Percentiles rank a stretch among this genome's conserved stretches.
Evolutionary conservation across 2,329 filamentous ascomycete genomes (phyloP).

Genomic region (Sarocladium oryzae): DNA sequence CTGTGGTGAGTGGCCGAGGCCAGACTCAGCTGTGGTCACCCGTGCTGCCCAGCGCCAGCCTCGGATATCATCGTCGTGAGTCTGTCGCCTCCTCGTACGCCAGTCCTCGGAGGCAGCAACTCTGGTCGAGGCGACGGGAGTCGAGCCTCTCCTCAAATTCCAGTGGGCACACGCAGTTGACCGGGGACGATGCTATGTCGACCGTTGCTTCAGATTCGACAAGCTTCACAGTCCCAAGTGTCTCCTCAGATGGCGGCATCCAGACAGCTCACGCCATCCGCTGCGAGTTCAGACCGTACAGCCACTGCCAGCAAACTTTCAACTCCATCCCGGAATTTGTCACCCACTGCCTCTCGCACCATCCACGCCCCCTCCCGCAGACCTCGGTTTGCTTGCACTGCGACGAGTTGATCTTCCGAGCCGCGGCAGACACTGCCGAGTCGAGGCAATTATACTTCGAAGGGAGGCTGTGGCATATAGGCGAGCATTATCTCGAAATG

Average conservation of each 20-base stretch:
- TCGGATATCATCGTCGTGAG: not conserved
- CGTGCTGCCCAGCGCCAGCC: not conserved
- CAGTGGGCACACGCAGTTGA: not conserved
- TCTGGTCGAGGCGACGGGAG: not conserved
- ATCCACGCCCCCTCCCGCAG: not conserved
- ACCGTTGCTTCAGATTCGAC: not conserved
- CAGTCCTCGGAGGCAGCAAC: not conserved
- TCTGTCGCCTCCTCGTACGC: not conserved
- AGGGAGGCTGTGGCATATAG: not conserved
- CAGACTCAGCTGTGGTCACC: not conserved
- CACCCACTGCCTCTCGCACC: not conserved
- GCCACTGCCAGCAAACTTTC: not conserved
- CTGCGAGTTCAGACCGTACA: constrained; percentile 4
- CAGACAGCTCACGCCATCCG: not conserved
- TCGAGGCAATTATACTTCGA: not conserved
- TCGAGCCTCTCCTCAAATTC: not conserved
- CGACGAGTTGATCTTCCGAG: not conserved
- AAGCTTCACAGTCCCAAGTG: not conserved
- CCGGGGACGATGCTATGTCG: not conserved
- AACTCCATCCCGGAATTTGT: not conserved
- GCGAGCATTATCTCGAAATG: not conserved
- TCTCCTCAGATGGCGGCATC: not conserved
- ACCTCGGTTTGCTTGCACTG: constrained; percentile 2
- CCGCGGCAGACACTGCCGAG: not conserved
- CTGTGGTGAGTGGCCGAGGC: not conserved